Evolutionary conservation across 495 filamentous ascomycete species (phyloP).

Genomic region (Xylaria cubensis): DNA sequence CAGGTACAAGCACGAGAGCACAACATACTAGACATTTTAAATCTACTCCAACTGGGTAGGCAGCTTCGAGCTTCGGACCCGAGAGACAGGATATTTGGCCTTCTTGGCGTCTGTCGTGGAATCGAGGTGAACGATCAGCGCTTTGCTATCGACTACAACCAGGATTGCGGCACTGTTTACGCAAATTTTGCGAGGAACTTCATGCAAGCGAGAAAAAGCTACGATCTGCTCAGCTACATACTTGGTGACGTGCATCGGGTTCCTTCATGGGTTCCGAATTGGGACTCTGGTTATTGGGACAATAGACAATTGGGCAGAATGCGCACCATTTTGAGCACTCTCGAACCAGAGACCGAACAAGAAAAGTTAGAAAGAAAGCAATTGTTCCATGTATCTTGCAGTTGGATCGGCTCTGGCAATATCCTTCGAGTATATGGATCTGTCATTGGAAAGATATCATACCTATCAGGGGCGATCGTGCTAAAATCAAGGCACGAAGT

Average conservation of each 20-base stretch:
- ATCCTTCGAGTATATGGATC: neutral
- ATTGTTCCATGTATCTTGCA: neutral
- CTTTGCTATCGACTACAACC: conserved; percentile 5
- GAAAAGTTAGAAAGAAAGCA: neutral
- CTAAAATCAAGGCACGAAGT: neutral
- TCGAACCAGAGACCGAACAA: neutral
- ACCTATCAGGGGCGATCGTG: neutral
- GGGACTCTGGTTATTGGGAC: neutral
- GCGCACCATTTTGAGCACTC: neutral
- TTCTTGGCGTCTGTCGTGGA: neutral
- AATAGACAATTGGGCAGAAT: too few relatives aligned
- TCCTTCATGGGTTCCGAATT: conserved; percentile 15
- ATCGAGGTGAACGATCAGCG: neutral
- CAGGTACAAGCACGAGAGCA: neutral
- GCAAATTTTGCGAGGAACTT: neutral
- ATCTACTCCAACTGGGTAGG: neutral
- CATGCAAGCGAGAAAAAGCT: neutral
- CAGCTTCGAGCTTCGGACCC: neutral
- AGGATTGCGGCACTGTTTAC: neutral
- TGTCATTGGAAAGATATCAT: neutral
- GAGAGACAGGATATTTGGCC: conserved; percentile 11
- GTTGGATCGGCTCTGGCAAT: neutral
- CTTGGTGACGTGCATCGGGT: neutral
- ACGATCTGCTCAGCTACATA: neutral
- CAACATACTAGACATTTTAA: neutral